Percentiles rank a stretch among this genome's conserved stretches.
These are phyloP conservation scores for Eucalyptus sp. DNA, from an alignment of 345 rosid genomes.

Conservation along the genomic window DNA sequence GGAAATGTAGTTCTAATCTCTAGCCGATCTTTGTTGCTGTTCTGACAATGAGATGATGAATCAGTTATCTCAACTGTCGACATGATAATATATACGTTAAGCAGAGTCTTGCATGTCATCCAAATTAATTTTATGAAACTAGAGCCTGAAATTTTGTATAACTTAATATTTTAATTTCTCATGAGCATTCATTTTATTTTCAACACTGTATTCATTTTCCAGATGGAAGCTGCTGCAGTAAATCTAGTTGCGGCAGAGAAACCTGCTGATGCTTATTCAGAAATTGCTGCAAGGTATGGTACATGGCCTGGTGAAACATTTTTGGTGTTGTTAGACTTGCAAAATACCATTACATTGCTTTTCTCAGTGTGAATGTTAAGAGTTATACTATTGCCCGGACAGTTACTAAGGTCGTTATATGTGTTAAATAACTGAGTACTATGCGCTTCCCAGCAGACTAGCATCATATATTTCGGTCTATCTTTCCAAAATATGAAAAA, in stretches of 20 bases:
- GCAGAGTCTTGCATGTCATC: background rate
- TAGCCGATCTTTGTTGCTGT: background rate
- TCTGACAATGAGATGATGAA: background rate
- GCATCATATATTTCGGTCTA: background rate
- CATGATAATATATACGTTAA: background rate
- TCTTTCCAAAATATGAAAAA: background rate
- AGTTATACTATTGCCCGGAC: background rate
- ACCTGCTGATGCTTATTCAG: constrained; percentile 93
- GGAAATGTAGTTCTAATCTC: background rate
- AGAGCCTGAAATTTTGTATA: background rate
- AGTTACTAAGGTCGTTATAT: background rate
- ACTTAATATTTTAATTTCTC: background rate
- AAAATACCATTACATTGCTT: background rate
- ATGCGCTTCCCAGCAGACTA: background rate
- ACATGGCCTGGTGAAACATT: background rate
- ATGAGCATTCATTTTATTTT: background rate
- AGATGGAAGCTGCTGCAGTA: constrained; percentile 91
- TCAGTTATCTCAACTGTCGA: background rate
- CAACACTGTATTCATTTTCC: constrained; percentile 1
- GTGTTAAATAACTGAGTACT: background rate
- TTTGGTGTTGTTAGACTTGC: background rate
- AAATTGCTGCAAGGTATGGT: constrained; percentile 74
- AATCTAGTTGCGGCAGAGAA: constrained; percentile 72
- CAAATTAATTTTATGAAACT: background rate
- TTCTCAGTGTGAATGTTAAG: background rate